Percentiles rank a stretch among this genome's conserved stretches.
Evolutionary conservation across 73 alveolate species (phyloP).

Genomic region (Breviolum minutum): DNA sequence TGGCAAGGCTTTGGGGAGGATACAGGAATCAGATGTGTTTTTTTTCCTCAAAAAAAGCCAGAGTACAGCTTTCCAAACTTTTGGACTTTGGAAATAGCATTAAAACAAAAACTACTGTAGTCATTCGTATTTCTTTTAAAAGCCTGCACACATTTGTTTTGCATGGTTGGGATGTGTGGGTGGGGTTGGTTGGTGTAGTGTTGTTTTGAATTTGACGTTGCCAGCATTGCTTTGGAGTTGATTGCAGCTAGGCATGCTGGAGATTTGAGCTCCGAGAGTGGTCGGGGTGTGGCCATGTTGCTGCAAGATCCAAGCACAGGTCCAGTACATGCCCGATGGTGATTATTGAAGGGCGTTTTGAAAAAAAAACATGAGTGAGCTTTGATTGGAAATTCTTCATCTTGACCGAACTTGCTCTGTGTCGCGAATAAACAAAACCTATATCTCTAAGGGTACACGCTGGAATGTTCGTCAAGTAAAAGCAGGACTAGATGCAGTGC

Average conservation of each 20-base stretch:
- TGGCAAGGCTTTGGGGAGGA: constrained; percentile 15
- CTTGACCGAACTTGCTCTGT: no score
- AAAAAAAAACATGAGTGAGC: no score
- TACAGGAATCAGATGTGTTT: no score
- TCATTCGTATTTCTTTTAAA: not conserved
- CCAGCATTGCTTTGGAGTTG: not conserved
- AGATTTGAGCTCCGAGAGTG: constrained; percentile 14
- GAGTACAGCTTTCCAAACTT: not conserved
- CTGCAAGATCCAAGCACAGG: constrained; percentile 67
- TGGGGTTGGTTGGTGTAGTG: no score
- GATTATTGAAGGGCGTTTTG: no score
- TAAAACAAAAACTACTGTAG: not conserved
- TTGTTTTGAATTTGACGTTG: no score
- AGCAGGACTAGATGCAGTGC: not conserved
- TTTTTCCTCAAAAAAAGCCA: no score
- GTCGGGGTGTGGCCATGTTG: constrained; percentile 9
- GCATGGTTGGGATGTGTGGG: no score
- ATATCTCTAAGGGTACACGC: no score
- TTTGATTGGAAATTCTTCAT: no score
- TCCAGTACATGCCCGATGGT: not conserved
- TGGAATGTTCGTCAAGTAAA: no score
- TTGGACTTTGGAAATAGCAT: not conserved
- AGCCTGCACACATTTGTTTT: not conserved
- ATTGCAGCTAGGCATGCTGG: constrained; percentile 7
- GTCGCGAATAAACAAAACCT: no score